phyloP scores from a whole-genome alignment of 805 yeast species.

The Candida maltosa region DNA sequence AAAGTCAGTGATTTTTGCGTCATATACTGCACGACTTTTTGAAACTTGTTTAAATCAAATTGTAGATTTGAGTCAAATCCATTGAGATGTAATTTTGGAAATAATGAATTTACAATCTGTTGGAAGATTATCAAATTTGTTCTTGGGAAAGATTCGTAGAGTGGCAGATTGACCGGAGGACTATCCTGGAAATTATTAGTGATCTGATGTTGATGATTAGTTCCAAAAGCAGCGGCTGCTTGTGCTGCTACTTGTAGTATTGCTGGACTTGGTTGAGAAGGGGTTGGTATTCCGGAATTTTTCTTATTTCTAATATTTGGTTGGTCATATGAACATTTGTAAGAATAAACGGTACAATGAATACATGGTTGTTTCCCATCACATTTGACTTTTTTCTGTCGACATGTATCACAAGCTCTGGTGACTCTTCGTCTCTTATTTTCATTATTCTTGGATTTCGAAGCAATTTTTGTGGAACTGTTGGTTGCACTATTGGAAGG shows the following conservation, averaged over 20 bases:
- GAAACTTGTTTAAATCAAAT: constrained; percentile 35
- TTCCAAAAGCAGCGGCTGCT: constrained; percentile 6
- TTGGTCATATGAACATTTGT: constrained; percentile 80
- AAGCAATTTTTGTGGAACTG: background rate
- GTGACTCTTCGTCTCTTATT: constrained; percentile 62
- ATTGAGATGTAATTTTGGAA: constrained; percentile 34
- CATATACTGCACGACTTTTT: constrained; percentile 18
- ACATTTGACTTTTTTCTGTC: constrained; percentile 75
- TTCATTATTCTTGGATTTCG: constrained; percentile 10
- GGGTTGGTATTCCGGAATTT: constrained; percentile 26
- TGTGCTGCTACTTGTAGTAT: constrained; percentile 9
- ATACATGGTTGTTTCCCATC: constrained; percentile 78
- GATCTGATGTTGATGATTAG: background rate
- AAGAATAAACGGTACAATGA: constrained; percentile 83
- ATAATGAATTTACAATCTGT: constrained; percentile 28
- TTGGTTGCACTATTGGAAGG: background rate
- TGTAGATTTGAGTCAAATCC: constrained; percentile 27
- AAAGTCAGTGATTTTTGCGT: constrained; percentile 12
- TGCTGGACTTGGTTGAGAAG: constrained; percentile 14
- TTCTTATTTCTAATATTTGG: constrained; percentile 59
- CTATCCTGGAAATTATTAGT: background rate
- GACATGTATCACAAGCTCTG: constrained; percentile 73
- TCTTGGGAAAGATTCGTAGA: constrained; percentile 5
- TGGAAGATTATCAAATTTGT: constrained; percentile 27
- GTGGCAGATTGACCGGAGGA: background rate